phyloP scores from a whole-genome alignment of 345 rosid species.

The Gynandropsis gynandra region DNA sequence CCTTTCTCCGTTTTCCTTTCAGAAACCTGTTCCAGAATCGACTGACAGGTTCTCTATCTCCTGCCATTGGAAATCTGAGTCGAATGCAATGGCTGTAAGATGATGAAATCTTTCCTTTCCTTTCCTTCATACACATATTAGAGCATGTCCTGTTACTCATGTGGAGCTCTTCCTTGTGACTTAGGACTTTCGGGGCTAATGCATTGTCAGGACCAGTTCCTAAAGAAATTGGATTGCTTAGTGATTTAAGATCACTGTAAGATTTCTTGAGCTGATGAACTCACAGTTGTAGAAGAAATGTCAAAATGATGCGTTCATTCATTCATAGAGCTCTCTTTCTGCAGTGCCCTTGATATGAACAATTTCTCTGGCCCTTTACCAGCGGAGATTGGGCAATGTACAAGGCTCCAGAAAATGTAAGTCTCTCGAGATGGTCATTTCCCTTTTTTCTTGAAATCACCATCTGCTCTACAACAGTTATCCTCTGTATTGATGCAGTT shows the following conservation, averaged over 20 bases:
- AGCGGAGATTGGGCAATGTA: conserved; percentile 30
- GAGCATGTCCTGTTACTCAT: background rate
- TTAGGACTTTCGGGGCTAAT: conserved; percentile 51
- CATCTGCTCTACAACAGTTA: background rate
- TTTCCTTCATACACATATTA: background rate
- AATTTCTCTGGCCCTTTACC: conserved; percentile 31
- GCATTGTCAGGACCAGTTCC: conserved; percentile 60
- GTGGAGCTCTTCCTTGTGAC: background rate
- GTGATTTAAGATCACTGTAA: conserved; percentile 47
- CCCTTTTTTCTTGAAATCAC: background rate
- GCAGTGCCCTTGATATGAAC: conserved; percentile 27
- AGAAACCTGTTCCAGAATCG: conserved; percentile 27
- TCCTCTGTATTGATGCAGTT: conserved; percentile 28
- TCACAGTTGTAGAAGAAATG: no score
- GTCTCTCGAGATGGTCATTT: background rate
- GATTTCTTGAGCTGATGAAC: conserved; percentile 11
- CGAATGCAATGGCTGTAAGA: conserved; percentile 65
- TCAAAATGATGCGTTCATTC: no score
- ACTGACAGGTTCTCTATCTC: conserved; percentile 29
- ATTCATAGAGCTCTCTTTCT: background rate
- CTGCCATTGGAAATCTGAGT: conserved; percentile 31
- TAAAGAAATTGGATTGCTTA: conserved; percentile 57
- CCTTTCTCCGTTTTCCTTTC: background rate
- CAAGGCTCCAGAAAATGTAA: conserved; percentile 27
- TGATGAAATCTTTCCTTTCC: background rate